phyloP scores from a whole-genome alignment of 1,139 yeast genomes.

The Yamadazyma epiphylla region DNA sequence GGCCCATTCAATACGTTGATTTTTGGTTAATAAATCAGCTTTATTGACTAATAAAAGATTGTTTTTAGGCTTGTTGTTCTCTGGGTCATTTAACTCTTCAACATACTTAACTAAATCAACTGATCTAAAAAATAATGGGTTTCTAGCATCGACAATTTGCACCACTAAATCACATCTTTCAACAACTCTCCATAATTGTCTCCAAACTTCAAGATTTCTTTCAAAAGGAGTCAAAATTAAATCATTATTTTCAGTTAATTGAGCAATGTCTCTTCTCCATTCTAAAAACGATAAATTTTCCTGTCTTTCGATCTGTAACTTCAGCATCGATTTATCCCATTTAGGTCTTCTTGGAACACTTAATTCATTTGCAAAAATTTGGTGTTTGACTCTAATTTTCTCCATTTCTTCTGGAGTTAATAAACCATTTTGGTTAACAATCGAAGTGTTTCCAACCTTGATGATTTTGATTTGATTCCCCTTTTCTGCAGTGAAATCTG shows the following conservation, averaged over 20 bases:
- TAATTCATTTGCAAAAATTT: constrained; percentile 70
- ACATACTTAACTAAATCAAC: constrained; percentile 86
- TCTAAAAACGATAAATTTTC: constrained; percentile 89
- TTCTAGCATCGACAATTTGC: constrained; percentile 97
- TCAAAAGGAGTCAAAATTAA: constrained; percentile 93
- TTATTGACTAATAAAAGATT: constrained; percentile 87
- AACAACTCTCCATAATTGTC: constrained; percentile 97
- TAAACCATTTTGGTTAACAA: constrained; percentile 44
- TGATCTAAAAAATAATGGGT: constrained; percentile 87
- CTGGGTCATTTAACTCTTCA: constrained; percentile 58
- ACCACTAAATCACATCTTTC: constrained; percentile 93
- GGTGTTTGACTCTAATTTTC: constrained; percentile 61
- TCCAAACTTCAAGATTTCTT: constrained; percentile 96
- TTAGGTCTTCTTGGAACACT: constrained; percentile 94
- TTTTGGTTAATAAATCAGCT: constrained; percentile 78
- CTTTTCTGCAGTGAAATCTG: constrained; percentile 92
- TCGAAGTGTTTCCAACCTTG: constrained; percentile 60
- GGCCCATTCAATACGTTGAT: constrained; percentile 86
- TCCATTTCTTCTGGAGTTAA: constrained; percentile 67
- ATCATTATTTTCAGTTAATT: constrained; percentile 77
- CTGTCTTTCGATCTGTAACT: constrained; percentile 74
- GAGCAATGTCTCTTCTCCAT: constrained; percentile 90
- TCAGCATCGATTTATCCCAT: constrained; percentile 74
- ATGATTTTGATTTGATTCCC: constrained; percentile 81
- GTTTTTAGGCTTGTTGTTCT: constrained; percentile 48